Conservation (phyloP, 805 yeast genomes). For the Yarrowia porcina region DNA sequence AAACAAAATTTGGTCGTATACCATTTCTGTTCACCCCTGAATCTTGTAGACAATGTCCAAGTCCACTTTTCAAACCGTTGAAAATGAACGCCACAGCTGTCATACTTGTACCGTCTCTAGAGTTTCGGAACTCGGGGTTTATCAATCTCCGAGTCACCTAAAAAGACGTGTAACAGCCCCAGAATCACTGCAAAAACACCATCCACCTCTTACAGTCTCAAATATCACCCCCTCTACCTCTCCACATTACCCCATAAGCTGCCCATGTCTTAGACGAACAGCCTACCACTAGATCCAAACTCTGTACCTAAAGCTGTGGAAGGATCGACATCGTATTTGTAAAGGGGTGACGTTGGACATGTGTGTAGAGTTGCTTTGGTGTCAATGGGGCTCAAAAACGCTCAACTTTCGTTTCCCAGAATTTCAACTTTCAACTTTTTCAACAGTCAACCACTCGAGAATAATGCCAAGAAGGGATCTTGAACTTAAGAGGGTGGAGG, state of each 20-base stretch:
- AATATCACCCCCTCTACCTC: background rate
- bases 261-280: background rate
- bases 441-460: too few species aligned
- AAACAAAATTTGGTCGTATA: too few species aligned
- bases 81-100: background rate
- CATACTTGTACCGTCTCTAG: background rate
- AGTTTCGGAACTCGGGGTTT: background rate
- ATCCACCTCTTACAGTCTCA: background rate
- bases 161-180: too few species aligned
- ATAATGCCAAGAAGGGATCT: too few species aligned
- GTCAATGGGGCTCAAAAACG: background rate
- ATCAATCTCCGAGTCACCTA: background rate
- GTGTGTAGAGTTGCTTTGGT: background rate
- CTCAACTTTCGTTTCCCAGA: too few species aligned
- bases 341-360: background rate
- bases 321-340: background rate
- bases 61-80: background rate
- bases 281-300: background rate
- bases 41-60: too few species aligned
- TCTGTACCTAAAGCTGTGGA: background rate
- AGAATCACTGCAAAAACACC: too few species aligned
- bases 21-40: too few species aligned
- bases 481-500: too few species aligned
- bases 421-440: too few species aligned
- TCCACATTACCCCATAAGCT: background rate